These are phyloP conservation scores for Saccharomycopsis sp. DNA, from an alignment of 805 yeast species.

Conservation along the genomic window DNA sequence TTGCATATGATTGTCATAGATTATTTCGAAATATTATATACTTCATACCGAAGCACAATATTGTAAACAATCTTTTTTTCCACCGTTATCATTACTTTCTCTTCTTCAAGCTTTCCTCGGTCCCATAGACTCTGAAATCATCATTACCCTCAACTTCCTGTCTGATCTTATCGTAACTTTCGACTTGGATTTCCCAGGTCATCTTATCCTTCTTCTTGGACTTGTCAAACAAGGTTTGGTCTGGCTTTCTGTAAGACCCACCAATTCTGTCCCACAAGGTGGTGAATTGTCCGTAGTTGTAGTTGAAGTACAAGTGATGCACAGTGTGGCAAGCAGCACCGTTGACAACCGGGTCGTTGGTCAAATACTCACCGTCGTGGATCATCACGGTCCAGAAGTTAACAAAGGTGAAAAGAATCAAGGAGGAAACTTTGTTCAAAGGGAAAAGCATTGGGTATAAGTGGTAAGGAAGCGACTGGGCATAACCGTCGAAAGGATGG, in stretches of 20 bases:
- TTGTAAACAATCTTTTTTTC: too few relatives aligned
- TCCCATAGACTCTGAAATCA: conserved; percentile 67
- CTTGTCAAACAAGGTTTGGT: conserved; percentile 71
- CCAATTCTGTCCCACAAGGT: conserved; percentile 98
- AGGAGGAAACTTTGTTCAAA: conserved; percentile 77
- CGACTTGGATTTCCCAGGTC: conserved; percentile 65
- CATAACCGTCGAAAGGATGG: conserved; percentile 96
- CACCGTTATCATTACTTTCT: conserved; percentile 25
- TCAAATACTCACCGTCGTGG: conserved; percentile 94
- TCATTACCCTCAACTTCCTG: conserved; percentile 69
- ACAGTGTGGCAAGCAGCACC: conserved; percentile 99
- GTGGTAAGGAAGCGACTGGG: conserved; percentile 91
- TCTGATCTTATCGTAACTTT: conserved; percentile 74
- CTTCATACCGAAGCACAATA: too few relatives aligned
- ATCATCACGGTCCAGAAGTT: conserved; percentile 98
- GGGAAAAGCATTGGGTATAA: conserved; percentile 89
- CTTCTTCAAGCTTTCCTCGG: conserved; percentile 34
- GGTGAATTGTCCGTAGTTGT: conserved; percentile 97
- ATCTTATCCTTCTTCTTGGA: conserved; percentile 46
- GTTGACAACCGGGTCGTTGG: conserved; percentile 88
- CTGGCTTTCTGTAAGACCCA: conserved; percentile 88
- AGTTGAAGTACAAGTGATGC: conserved; percentile 94
- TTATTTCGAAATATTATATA: too few relatives aligned
- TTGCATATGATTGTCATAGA: too few relatives aligned
- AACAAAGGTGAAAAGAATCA: conserved; percentile 79